Evolutionary conservation across 352 stramenopile species (phyloP).

Genomic region (Globisporangium irregulare): DNA sequence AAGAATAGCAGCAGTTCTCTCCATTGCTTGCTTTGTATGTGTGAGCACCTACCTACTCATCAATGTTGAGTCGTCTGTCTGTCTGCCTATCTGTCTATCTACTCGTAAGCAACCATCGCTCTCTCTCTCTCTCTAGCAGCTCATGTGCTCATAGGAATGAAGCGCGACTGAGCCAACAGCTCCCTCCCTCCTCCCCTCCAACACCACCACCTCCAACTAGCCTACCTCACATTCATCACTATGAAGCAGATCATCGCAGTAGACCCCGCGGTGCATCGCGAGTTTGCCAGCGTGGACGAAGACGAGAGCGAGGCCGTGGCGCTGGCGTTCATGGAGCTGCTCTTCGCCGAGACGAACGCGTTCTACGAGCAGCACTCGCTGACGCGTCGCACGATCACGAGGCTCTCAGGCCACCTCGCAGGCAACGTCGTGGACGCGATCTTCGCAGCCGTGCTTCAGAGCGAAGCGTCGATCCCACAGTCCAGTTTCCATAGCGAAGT

Average conservation of each 20-base stretch:
- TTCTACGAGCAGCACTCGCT: slow-evolving; percentile 42
- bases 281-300: slow-evolving; percentile 34
- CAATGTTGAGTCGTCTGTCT: no score
- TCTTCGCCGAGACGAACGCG: slow-evolving; percentile 58
- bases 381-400: slow-evolving; percentile 18
- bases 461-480: slow-evolving; percentile 19
- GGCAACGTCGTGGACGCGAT: slow-evolving; percentile 42
- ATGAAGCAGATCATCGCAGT: slow-evolving; percentile 36
- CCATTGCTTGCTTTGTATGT: no score
- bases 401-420: slow-evolving; percentile 22
- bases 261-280: slow-evolving; percentile 24
- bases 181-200: not conserved
- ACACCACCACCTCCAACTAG: no score
- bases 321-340: slow-evolving; percentile 40
- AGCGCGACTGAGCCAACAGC: not conserved
- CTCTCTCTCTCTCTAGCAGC: no score
- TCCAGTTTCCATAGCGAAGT: slow-evolving; percentile 26
- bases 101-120: no score
- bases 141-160: not conserved
- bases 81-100: no score
- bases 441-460: slow-evolving; percentile 24
- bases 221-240: not conserved
- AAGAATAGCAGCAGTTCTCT: no score
- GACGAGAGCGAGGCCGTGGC: slow-evolving; percentile 58
- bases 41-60: no score